Evolutionary conservation across 805 yeast genomes (phyloP).

Genomic region (Candida koratica): DNA sequence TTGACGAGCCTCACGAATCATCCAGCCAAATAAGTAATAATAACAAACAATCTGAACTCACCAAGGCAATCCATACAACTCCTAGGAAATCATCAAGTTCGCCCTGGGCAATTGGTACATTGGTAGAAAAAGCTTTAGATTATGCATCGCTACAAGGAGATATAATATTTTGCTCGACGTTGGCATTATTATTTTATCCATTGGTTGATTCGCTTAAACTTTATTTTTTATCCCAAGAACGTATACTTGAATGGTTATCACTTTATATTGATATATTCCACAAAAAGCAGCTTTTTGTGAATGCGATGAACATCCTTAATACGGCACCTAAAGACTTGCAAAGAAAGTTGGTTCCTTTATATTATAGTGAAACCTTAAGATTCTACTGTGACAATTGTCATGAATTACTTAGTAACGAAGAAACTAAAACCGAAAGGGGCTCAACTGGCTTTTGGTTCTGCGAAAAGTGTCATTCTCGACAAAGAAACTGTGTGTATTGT

Average conservation of each 20-base stretch:
- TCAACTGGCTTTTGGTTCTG: slow-evolving; percentile 81
- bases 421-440: slow-evolving; percentile 38
- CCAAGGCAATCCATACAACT: slow-evolving; percentile 13
- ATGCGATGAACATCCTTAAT: slow-evolving; percentile 56
- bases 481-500: slow-evolving; percentile 74
- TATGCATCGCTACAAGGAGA: slow-evolving; percentile 64
- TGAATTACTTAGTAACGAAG: slow-evolving; percentile 56
- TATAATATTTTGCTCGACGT: slow-evolving; percentile 52
- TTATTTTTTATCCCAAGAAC: slow-evolving; percentile 20
- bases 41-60: slow-evolving; percentile 12
- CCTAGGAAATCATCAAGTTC: slow-evolving; percentile 13
- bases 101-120: slow-evolving; percentile 57
- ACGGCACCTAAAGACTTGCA: slow-evolving; percentile 30
- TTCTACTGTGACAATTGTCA: slow-evolving; percentile 62
- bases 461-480: slow-evolving; percentile 57
- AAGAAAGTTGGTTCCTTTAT: slow-evolving; percentile 26
- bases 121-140: slow-evolving; percentile 50
- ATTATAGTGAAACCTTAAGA: slow-evolving; percentile 35
- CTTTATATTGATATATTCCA: slow-evolving; percentile 53
- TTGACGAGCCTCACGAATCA: slow-evolving; percentile 14
- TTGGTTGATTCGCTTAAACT: slow-evolving; percentile 17
- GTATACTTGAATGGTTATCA: slow-evolving; percentile 52
- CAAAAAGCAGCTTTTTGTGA: slow-evolving; percentile 47
- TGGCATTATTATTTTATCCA: slow-evolving; percentile 50
- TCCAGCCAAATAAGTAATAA: slow-evolving; percentile 5